Conservation (phyloP, 1,284 basidiomycete genomes). For the Ustilago lituana region DNA sequence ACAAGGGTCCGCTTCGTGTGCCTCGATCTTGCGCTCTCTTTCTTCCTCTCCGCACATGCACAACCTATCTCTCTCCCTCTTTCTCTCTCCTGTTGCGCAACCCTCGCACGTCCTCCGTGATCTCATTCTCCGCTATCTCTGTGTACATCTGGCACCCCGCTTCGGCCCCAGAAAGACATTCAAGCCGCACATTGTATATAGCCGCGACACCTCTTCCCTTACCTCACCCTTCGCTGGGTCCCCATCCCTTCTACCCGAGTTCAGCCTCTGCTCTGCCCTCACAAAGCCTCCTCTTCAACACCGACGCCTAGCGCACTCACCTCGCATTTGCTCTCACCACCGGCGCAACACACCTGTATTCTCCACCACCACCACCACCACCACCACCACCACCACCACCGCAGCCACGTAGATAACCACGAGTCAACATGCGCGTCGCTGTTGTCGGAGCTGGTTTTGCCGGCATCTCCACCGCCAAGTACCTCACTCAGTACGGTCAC, state of each 20-base stretch:
- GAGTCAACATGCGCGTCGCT: constrained; percentile 33
- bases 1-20: constrained; percentile 6
- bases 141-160: neutral
- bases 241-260: neutral
- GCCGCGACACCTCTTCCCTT: constrained; percentile 1
- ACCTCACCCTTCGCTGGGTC: neutral
- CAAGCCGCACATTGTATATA: constrained; percentile 32
- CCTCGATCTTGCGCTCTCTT: no score
- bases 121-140: constrained; percentile 3
- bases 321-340: neutral
- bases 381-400: neutral
- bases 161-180: no score
- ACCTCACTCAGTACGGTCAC: constrained; percentile 47
- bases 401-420: neutral
- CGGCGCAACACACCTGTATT: no score
- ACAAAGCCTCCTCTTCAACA: no score
- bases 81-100: no score
- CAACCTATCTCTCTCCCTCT: neutral
- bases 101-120: no score
- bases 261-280: no score
- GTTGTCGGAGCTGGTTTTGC: constrained; percentile 50
- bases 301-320: no score
- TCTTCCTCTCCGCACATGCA: neutral
- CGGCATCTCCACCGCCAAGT: constrained; percentile 50
- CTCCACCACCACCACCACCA: neutral